These are phyloP conservation scores for Lactarius deliciosus DNA, from an alignment of 768 basidiomycete species.

Conservation along the genomic window DNA sequence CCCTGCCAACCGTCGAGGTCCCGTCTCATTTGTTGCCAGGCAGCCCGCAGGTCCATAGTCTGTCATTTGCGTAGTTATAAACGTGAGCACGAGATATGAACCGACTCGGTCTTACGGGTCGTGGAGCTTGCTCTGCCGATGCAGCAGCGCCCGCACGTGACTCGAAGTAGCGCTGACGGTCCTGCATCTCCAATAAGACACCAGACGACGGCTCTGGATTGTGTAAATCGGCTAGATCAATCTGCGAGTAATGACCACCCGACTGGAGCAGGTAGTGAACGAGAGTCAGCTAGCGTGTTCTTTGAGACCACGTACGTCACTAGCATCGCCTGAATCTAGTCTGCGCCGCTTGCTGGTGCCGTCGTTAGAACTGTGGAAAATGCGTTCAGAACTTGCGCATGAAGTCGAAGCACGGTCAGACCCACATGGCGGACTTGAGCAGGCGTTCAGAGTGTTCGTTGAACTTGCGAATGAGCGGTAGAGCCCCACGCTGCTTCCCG, in stretches of 20 bases:
- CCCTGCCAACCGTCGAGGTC: conserved; percentile 57
- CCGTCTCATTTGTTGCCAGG: conserved; percentile 48
- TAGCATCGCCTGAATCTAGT: conserved; percentile 40
- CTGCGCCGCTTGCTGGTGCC: conserved; percentile 62
- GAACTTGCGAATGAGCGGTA: conserved; percentile 94
- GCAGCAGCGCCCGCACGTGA: conserved; percentile 42
- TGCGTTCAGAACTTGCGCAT: conserved; percentile 7
- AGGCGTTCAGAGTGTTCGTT: conserved; percentile 95
- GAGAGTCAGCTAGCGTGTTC: not conserved
- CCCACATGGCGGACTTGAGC: conserved; percentile 74
- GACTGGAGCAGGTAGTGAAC: conserved; percentile 14
- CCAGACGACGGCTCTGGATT: conserved; percentile 63
- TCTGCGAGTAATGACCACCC: conserved; percentile 49
- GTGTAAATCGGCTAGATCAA: conserved; percentile 85
- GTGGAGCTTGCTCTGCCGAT: conserved; percentile 29
- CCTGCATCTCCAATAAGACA: conserved; percentile 84
- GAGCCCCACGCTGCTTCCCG: conserved; percentile 79
- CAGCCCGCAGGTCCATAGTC: conserved; percentile 48
- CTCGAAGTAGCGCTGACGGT: conserved; percentile 80
- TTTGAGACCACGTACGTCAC: conserved; percentile 41
- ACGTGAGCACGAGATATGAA: conserved; percentile 10
- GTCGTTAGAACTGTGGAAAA: conserved; percentile 43
- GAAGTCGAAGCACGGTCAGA: conserved; percentile 21
- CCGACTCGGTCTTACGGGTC: conserved; percentile 29
- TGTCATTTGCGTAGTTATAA: conserved; percentile 31